phyloP scores from a whole-genome alignment of 768 basidiomycete genomes.

The Kwoniella mangroviensis region DNA sequence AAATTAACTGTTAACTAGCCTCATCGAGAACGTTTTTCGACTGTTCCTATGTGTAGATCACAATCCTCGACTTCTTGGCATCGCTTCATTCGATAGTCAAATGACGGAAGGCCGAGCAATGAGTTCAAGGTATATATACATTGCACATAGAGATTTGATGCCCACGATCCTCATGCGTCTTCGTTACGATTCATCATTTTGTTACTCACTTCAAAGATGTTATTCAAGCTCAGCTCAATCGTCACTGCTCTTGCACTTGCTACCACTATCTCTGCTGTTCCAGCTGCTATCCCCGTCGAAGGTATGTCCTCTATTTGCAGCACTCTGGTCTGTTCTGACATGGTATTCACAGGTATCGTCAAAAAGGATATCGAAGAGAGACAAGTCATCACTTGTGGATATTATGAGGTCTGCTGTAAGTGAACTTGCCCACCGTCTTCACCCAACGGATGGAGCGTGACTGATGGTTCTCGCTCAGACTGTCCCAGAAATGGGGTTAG shows the following conservation, averaged over 20 bases:
- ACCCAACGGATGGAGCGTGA: background rate
- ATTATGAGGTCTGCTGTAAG: slow-evolving; percentile 24
- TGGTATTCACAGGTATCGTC: background rate
- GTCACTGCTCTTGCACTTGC: background rate
- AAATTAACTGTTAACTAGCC: background rate
- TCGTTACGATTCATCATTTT: no score
- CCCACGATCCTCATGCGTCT: no score
- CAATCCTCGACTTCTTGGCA: background rate
- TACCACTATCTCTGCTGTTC: background rate
- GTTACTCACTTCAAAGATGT: background rate
- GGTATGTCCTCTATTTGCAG: background rate
- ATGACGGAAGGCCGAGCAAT: background rate
- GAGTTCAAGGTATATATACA: no score
- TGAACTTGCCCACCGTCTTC: background rate
- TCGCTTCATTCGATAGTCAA: background rate
- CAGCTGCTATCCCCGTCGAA: slow-evolving; percentile 4
- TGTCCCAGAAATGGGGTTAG: slow-evolving; percentile 18
- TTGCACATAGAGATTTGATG: no score
- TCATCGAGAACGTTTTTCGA: background rate
- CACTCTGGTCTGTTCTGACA: no score
- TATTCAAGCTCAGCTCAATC: slow-evolving; percentile 1
- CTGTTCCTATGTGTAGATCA: background rate
- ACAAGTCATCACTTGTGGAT: slow-evolving; percentile 21
- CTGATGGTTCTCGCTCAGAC: background rate
- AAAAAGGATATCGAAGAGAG: slow-evolving; percentile 6